A percentile compares a stretch with the other conserved stretches of the same genome.
Evolutionary conservation across 495 filamentous ascomycete genomes (phyloP).

Genomic region (Achaetomiella virescens): DNA sequence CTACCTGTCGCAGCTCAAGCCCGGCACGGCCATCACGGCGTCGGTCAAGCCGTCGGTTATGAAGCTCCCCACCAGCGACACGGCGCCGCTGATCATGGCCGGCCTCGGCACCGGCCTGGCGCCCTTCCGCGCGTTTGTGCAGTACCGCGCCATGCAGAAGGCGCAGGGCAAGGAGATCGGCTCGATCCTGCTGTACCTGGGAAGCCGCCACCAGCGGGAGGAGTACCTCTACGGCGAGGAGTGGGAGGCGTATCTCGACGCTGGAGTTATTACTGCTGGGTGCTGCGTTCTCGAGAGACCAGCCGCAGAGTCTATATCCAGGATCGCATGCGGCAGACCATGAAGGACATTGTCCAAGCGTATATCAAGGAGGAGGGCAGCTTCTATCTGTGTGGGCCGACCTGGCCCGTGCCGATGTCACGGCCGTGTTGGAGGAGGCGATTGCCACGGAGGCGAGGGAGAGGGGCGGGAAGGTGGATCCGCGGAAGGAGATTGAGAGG

Average conservation of each 20-base stretch:
- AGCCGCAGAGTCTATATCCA: slow-evolving; percentile 98
- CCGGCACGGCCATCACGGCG: slow-evolving; percentile 74
- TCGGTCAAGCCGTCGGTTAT: slow-evolving; percentile 95
- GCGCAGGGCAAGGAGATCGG: slow-evolving; percentile 91
- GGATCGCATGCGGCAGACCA: slow-evolving; percentile 87
- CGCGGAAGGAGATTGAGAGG: slow-evolving; percentile 89
- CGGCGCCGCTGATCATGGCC: slow-evolving; percentile 94
- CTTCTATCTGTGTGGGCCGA: slow-evolving; percentile 96
- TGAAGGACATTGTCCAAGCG: slow-evolving; percentile 79
- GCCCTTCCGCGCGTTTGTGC: slow-evolving; percentile 95
- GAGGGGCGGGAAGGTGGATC: slow-evolving; percentile 71
- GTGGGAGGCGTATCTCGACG: slow-evolving; percentile 96
- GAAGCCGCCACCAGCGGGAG: slow-evolving; percentile 91
- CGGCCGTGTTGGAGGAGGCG: slow-evolving; percentile 86
- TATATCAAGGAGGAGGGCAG: slow-evolving; percentile 83
- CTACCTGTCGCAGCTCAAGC: slow-evolving; percentile 67
- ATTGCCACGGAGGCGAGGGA: slow-evolving; percentile 69
- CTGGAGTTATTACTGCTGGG: slow-evolving; percentile 95
- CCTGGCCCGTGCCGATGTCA: slow-evolving; percentile 99
- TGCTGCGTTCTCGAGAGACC: slow-evolving; percentile 91
- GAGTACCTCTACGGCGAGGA: slow-evolving; percentile 99
- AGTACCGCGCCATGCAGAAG: slow-evolving; percentile 96
- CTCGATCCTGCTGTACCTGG: slow-evolving; percentile 90
- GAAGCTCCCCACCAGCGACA: slow-evolving; percentile 84
- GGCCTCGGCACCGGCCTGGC: slow-evolving; percentile 97